phyloP scores from a whole-genome alignment of 2,329 filamentous ascomycete genomes.

The Teratosphaeria viscida region DNA sequence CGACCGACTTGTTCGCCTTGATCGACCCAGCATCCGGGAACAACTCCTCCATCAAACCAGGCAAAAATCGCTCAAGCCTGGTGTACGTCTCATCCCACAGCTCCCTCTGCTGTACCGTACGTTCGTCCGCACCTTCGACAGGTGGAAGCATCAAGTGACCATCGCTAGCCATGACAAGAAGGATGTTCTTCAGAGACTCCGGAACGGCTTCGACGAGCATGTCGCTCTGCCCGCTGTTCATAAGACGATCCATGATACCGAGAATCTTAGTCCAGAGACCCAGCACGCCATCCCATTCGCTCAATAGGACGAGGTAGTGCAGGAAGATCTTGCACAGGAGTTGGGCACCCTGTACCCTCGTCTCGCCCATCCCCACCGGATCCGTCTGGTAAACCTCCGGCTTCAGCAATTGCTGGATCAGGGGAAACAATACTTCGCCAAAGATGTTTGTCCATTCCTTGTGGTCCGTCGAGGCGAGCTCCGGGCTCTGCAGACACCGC shows the following conservation, averaged over 20 bases:
- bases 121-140: constrained; percentile 27
- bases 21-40: constrained; percentile 40
- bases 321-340: constrained; percentile 91
- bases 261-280: constrained; percentile 59
- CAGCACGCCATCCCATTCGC: constrained; percentile 78
- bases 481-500: constrained; percentile 71
- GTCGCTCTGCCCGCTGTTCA: constrained; percentile 80
- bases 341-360: constrained; percentile 80
- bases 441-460: constrained; percentile 89
- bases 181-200: constrained; percentile 90
- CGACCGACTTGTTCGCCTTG: constrained; percentile 7
- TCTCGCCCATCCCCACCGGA: constrained; percentile 88
- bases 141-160: constrained; percentile 66
- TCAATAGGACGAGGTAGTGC: constrained; percentile 78
- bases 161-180: constrained; percentile 87
- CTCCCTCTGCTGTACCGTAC: constrained; percentile 37
- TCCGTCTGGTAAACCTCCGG: constrained; percentile 91
- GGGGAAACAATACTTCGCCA: constrained; percentile 80
- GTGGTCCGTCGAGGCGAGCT: constrained; percentile 72
- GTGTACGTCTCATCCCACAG: constrained; percentile 54
- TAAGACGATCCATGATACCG: constrained; percentile 90
- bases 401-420: constrained; percentile 78
- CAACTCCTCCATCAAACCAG: constrained; percentile 47
- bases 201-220: constrained; percentile 82
- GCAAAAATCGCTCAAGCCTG: constrained; percentile 50